phyloP scores from a whole-genome alignment of 2,329 filamentous ascomycete genomes.

The Ilyonectria mors-panacis region DNA sequence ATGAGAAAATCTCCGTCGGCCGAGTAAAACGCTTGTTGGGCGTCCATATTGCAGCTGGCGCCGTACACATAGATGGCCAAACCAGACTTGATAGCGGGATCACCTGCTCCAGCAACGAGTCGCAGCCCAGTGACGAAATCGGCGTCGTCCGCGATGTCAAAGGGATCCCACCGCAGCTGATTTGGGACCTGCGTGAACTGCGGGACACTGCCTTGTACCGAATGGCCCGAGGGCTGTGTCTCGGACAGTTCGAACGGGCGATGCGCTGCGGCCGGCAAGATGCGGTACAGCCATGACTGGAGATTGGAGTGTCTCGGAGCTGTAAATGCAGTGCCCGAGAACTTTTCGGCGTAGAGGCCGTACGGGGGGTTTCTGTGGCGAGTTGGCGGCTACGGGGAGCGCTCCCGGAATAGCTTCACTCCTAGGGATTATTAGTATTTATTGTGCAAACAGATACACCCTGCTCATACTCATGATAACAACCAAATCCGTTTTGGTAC shows the following conservation, averaged over 20 bases:
- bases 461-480: slow-evolving; percentile 20
- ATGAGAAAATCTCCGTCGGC: slow-evolving; percentile 86
- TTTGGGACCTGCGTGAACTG: slow-evolving; percentile 70
- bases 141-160: slow-evolving; percentile 76
- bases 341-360: slow-evolving; percentile 86
- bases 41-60: slow-evolving; percentile 82
- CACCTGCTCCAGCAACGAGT: slow-evolving; percentile 83
- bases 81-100: slow-evolving; percentile 85
- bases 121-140: slow-evolving; percentile 73
- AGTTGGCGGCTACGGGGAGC: slow-evolving; percentile 23
- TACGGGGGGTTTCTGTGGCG: slow-evolving; percentile 77
- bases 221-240: slow-evolving; percentile 39
- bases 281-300: slow-evolving; percentile 81
- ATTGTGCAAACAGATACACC: not conserved
- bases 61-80: slow-evolving; percentile 88
- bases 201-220: slow-evolving; percentile 42
- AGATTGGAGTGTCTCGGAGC: slow-evolving; percentile 77
- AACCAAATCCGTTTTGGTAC: slow-evolving; percentile 25
- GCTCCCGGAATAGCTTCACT: slow-evolving; percentile 17
- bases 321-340: slow-evolving; percentile 81
- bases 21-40: slow-evolving; percentile 83
- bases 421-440: not conserved
- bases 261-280: slow-evolving; percentile 75
- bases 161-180: slow-evolving; percentile 86
- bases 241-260: slow-evolving; percentile 65